phyloP scores from a whole-genome alignment of 768 basidiomycete species.

The Coprinopsis cinerea region DNA sequence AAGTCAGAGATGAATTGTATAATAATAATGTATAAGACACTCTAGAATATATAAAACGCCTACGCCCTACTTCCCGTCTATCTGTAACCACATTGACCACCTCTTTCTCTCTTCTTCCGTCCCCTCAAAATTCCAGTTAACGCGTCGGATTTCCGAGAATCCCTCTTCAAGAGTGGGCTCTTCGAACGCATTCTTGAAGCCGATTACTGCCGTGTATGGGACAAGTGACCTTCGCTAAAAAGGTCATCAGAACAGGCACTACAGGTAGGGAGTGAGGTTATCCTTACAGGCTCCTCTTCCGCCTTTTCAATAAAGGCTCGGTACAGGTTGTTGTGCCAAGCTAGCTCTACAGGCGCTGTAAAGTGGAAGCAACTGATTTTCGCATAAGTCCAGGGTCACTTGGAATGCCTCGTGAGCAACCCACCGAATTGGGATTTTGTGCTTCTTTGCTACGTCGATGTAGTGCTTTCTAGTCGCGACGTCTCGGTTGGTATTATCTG shows the following conservation, averaged over 20 bases:
- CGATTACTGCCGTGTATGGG: conserved; percentile 58
- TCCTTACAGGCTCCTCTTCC: conserved; percentile 31
- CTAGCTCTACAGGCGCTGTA: conserved; percentile 68
- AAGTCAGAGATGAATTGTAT: no score
- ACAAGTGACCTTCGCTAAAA: conserved; percentile 42
- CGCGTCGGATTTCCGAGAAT: conserved; percentile 64
- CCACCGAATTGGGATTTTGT: conserved; percentile 53
- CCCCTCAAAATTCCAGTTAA: conserved; percentile 81
- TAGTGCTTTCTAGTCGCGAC: conserved; percentile 82
- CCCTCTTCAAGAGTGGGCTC: conserved; percentile 67
- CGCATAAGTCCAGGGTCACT: neutral
- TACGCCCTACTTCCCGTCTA: conserved; percentile 65
- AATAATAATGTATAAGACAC: no score
- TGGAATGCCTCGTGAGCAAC: conserved; percentile 4
- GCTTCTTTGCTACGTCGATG: conserved; percentile 55
- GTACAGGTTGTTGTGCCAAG: conserved; percentile 93
- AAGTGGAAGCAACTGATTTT: conserved; percentile 65
- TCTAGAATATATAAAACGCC: no score
- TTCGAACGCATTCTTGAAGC: conserved; percentile 58
- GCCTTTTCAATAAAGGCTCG: conserved; percentile 61
- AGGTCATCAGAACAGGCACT: neutral
- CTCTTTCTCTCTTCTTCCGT: conserved; percentile 57
- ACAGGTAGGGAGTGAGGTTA: conserved; percentile 5
- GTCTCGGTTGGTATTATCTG: conserved; percentile 92
- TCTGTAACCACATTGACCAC: conserved; percentile 87